Percentiles rank a stretch among this genome's conserved stretches.
phyloP scores from a whole-genome alignment of 768 basidiomycete genomes.

The Hemileccinum rubropunctum region DNA sequence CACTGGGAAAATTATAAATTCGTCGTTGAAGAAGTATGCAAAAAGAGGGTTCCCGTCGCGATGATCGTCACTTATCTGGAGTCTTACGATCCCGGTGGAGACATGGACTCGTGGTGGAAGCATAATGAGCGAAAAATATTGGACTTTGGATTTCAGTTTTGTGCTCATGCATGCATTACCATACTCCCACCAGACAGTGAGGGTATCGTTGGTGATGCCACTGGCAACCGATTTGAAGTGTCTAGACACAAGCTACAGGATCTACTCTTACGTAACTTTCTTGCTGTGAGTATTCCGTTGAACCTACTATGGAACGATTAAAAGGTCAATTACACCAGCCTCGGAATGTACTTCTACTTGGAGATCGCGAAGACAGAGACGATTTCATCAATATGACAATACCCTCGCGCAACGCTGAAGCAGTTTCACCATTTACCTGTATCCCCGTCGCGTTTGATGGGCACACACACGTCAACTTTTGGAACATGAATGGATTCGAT shows the following conservation, averaged over 20 bases:
- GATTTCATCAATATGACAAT: conserved; percentile 10
- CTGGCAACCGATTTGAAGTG: conserved; percentile 3
- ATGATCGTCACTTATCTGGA: conserved; percentile 29
- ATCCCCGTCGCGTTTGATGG: conserved; percentile 1
- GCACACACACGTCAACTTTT: conserved; percentile 17
- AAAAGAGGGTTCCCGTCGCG: conserved; percentile 23
- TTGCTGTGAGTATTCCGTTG: conserved; percentile 12
- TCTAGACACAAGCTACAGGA: conserved; percentile 12
- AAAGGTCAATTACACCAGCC: conserved; percentile 10
- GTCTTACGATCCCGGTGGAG: conserved; percentile 19
- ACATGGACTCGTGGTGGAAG: conserved; percentile 38
- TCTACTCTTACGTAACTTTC: conserved; percentile 4
- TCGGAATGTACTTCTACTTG: conserved; percentile 18
- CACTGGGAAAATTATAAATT: conserved; percentile 19
- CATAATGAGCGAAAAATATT: conserved; percentile 26
- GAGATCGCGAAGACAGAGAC: conserved; percentile 13
- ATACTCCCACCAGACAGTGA: conserved; percentile 9
- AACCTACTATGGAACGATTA: neutral
- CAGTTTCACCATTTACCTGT: neutral
- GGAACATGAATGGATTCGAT: conserved; percentile 14
- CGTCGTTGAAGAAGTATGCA: conserved; percentile 26
- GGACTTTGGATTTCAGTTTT: conserved; percentile 30
- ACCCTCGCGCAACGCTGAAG: neutral
- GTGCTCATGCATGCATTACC: conserved; percentile 37
- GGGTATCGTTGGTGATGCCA: conserved; percentile 1